These are phyloP conservation scores for Oxytropis ochrocephala DNA, from an alignment of 306 rosid species.

Conservation along the genomic window DNA sequence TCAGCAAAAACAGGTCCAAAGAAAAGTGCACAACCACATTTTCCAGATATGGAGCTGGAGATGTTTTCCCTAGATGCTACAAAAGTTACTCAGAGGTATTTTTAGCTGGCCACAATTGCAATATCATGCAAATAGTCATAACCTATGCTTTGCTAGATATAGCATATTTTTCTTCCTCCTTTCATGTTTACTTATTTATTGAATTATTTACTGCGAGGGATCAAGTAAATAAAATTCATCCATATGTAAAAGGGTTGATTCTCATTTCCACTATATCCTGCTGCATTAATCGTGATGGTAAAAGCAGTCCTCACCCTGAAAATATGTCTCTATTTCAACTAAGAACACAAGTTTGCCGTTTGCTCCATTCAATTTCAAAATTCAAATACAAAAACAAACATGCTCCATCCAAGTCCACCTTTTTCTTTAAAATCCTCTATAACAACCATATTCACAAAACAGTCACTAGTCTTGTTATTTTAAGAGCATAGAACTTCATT, in stretches of 20 bases:
- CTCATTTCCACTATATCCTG: not conserved
- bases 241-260: too few relatives aligned
- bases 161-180: not conserved
- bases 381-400: not conserved
- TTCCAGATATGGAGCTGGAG: not conserved
- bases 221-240: not conserved
- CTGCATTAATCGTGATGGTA: not conserved
- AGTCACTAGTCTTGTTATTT: not conserved
- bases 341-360: not conserved
- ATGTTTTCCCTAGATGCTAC: conserved; percentile 15
- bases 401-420: not conserved
- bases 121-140: not conserved
- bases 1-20: not conserved
- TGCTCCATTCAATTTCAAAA: not conserved
- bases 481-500: not conserved
- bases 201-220: not conserved
- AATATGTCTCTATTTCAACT: too few relatives aligned
- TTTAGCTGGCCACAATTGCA: not conserved
- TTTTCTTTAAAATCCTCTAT: not conserved
- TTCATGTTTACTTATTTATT: too few relatives aligned
- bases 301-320: too few relatives aligned
- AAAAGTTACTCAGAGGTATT: conserved; percentile 4
- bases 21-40: not conserved
- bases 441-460: not conserved
- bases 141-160: not conserved